These are phyloP conservation scores for Aureobasidium zeae DNA, from an alignment of 2,329 filamentous ascomycete species.

Conservation along the genomic window DNA sequence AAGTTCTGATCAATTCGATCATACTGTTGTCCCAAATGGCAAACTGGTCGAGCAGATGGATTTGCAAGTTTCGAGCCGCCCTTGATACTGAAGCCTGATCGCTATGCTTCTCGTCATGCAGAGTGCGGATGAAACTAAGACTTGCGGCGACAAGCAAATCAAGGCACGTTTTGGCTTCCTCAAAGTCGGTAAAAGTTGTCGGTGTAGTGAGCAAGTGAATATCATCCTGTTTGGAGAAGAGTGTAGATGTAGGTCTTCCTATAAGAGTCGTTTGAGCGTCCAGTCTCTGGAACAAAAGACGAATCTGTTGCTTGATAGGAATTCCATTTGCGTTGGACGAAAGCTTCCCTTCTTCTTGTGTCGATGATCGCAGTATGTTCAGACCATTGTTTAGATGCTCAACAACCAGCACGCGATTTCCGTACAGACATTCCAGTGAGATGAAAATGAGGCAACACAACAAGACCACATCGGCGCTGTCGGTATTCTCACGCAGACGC, in stretches of 20 bases:
- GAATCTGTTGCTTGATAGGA: neutral
- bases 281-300: constrained; percentile 1
- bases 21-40: constrained; percentile 7
- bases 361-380: constrained; percentile 17
- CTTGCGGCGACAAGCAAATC: constrained; percentile 2
- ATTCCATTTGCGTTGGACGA: neutral
- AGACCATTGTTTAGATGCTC: constrained; percentile 28
- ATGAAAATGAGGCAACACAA: constrained; percentile 27
- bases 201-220: neutral
- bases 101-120: constrained; percentile 1
- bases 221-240: neutral
- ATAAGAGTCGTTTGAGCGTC: constrained; percentile 8
- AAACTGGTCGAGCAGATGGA: constrained; percentile 1
- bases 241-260: neutral
- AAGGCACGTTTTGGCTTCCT: neutral
- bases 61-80: neutral
- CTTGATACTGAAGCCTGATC: neutral
- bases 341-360: neutral
- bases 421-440: constrained; percentile 28
- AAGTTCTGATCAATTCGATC: neutral
- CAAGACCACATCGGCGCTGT: constrained; percentile 24
- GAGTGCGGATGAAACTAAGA: neutral
- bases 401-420: constrained; percentile 26
- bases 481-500: constrained; percentile 20
- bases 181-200: neutral